Evolutionary conservation across 2,329 filamentous ascomycete genomes (phyloP).

Genomic region (Pestalotiopsis sp.): DNA sequence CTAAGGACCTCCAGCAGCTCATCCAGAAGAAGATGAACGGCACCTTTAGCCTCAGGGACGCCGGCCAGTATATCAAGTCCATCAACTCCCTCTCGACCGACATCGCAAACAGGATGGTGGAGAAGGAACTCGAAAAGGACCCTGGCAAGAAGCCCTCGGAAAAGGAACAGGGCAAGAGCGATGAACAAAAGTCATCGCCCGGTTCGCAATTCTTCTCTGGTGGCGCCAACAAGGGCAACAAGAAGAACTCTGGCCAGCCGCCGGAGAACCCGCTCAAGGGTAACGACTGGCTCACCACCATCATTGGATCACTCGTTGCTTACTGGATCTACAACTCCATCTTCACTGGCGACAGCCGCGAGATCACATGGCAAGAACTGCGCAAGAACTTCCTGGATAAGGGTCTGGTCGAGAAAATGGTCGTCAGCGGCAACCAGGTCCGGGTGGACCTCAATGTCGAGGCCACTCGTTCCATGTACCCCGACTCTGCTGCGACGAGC

Average conservation of each 20-base stretch:
- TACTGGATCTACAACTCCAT: constrained; percentile 47
- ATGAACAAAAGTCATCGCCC: neutral
- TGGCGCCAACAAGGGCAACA: constrained; percentile 8
- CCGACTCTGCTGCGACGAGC: constrained; percentile 70
- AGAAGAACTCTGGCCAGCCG: neutral
- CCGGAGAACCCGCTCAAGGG: constrained; percentile 17
- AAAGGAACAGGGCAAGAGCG: neutral
- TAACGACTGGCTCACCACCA: constrained; percentile 42
- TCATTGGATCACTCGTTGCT: constrained; percentile 52
- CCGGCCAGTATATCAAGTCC: constrained; percentile 18
- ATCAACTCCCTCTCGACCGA: constrained; percentile 17
- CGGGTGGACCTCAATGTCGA: constrained; percentile 80
- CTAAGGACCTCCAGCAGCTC: constrained; percentile 17
- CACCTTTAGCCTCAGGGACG: constrained; percentile 12
- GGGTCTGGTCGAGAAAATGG: constrained; percentile 90
- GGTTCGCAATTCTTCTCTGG: neutral
- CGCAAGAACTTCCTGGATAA: constrained; percentile 92
- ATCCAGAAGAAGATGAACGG: constrained; percentile 16
- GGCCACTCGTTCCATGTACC: constrained; percentile 70
- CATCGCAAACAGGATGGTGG: constrained; percentile 15
- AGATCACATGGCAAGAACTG: constrained; percentile 99
- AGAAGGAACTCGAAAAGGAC: neutral
- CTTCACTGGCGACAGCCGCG: constrained; percentile 51
- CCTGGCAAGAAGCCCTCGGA: neutral
- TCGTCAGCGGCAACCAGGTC: constrained; percentile 77